Conservation (phyloP, 2,329 filamentous ascomycete genomes). For the Zymoseptoria tritici region DNA sequence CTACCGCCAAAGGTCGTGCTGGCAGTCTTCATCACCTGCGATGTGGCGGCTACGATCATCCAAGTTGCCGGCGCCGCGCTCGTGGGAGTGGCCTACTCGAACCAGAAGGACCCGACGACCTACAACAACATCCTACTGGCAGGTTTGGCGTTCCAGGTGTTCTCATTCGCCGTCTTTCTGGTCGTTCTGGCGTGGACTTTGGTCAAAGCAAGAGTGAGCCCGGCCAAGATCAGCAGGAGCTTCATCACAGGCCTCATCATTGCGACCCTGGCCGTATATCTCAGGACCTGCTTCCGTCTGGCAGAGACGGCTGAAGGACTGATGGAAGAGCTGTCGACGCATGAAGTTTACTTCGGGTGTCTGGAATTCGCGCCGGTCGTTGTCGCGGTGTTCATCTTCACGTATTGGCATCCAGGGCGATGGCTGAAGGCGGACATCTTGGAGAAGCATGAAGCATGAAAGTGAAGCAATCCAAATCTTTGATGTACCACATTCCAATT, state of each 20-base stretch:
- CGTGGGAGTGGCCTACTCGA: slow-evolving; percentile 44
- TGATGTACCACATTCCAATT: not conserved
- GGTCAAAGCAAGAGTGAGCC: slow-evolving; percentile 29
- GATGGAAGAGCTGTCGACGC: slow-evolving; percentile 38
- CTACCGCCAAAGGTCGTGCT: slow-evolving; percentile 43
- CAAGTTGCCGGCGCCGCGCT: slow-evolving; percentile 50
- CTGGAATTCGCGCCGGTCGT: slow-evolving; percentile 51
- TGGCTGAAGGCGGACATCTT: slow-evolving; percentile 20
- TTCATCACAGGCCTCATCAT: slow-evolving; percentile 40
- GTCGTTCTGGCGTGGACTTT: slow-evolving; percentile 39
- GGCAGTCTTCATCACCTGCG: slow-evolving; percentile 48
- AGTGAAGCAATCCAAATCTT: not conserved
- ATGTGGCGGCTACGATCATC: slow-evolving; percentile 47
- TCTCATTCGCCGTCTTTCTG: slow-evolving; percentile 45
- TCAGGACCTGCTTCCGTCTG: slow-evolving; percentile 49
- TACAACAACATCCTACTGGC: slow-evolving; percentile 51
- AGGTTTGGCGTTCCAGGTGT: slow-evolving; percentile 49
- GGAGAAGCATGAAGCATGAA: not conserved
- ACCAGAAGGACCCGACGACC: slow-evolving; percentile 43
- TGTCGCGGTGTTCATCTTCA: slow-evolving; percentile 42
- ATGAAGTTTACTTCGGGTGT: slow-evolving; percentile 48
- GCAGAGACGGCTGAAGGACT: slow-evolving; percentile 48
- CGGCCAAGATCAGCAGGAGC: slow-evolving; percentile 24
- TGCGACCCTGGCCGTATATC: slow-evolving; percentile 44
- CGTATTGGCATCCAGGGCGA: slow-evolving; percentile 39